Conservation (phyloP, 164 flowering plant species). For the Vitis amurensis region DNA sequence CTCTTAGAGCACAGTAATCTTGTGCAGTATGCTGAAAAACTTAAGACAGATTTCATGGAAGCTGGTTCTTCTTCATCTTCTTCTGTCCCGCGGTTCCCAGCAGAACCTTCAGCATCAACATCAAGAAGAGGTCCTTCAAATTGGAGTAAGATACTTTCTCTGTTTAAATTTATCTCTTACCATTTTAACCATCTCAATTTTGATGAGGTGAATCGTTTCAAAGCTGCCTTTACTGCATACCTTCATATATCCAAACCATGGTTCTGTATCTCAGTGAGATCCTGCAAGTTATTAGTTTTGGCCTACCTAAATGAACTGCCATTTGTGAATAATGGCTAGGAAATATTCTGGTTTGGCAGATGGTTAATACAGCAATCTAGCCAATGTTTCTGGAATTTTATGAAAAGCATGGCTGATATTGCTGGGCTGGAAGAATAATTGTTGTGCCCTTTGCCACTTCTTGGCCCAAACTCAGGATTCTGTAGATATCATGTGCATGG, state of each 20-base stretch:
- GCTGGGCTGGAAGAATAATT: no score
- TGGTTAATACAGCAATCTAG: neutral
- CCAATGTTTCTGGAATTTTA: neutral
- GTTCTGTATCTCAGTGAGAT: no score
- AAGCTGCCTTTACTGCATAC: no score
- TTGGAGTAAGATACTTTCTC: constrained; percentile 57
- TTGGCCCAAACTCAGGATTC: no score
- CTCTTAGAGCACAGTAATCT: constrained; percentile 65
- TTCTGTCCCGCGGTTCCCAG: constrained; percentile 38
- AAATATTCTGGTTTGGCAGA: no score
- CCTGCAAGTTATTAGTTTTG: neutral
- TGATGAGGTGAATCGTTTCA: neutral
- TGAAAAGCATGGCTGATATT: neutral
- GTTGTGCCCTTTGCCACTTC: no score
- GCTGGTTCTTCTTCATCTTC: constrained; percentile 52
- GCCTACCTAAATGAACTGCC: neutral
- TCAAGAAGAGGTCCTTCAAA: constrained; percentile 48
- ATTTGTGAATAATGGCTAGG: neutral
- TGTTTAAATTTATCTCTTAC: neutral
- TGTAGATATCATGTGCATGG: no score
- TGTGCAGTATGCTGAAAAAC: constrained; percentile 62
- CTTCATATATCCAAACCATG: no score
- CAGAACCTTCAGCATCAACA: constrained; percentile 57
- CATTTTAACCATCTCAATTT: neutral
- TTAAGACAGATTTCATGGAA: constrained; percentile 51